Percentiles rank a stretch among this genome's conserved stretches.
These are phyloP conservation scores for Bonia amplexicaulis DNA, from an alignment of 176 grass and related monocot species.

Conservation along the genomic window DNA sequence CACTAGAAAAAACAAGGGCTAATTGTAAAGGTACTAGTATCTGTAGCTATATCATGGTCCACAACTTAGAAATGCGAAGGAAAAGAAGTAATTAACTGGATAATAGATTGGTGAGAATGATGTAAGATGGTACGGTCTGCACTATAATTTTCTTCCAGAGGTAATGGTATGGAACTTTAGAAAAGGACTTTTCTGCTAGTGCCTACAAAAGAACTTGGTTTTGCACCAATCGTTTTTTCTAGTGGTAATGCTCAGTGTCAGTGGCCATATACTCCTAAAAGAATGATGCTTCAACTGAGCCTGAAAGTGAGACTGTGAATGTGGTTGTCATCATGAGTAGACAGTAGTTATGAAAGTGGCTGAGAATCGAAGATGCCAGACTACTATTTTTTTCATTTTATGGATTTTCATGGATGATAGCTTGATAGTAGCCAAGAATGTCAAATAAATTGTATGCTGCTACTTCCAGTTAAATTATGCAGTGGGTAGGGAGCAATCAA, in stretches of 20 bases:
- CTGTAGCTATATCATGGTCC: neutral
- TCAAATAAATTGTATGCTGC: neutral
- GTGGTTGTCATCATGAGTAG: neutral
- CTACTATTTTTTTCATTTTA: neutral
- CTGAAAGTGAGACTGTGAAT: neutral
- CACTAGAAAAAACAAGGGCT: too few relatives aligned
- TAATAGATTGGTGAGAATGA: neutral
- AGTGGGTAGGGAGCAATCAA: neutral
- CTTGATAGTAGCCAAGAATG: neutral
- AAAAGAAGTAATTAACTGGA: neutral
- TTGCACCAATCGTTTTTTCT: neutral
- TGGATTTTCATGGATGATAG: neutral
- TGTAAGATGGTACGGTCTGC: neutral
- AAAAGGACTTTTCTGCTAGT: neutral
- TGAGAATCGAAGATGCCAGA: neutral
- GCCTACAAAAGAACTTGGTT: constrained; percentile 5
- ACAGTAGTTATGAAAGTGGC: neutral
- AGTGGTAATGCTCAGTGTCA: neutral
- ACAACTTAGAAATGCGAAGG: neutral
- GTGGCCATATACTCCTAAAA: neutral
- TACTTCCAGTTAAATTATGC: neutral
- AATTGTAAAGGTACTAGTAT: neutral
- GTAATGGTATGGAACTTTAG: neutral
- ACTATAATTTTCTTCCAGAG: neutral
- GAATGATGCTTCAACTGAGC: neutral